Evolutionary conservation across 306 rosid genomes (phyloP).

Genomic region (Morella rubra): DNA sequence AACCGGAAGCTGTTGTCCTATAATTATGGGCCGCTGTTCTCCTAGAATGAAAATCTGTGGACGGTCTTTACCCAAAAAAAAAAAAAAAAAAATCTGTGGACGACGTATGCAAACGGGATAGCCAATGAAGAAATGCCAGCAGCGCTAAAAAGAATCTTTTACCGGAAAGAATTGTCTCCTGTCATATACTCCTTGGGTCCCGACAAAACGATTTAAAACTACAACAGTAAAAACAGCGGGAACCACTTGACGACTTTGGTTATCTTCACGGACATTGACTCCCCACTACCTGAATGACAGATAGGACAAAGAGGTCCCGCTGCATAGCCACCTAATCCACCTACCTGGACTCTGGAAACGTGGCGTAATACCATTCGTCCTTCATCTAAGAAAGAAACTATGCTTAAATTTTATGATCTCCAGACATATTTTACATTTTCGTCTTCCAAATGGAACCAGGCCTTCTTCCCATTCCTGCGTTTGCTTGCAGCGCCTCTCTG

Average conservation of each 20-base stretch:
- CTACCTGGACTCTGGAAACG: not conserved
- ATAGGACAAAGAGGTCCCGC: conserved; percentile 10
- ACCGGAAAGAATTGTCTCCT: not conserved
- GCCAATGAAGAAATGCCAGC: not conserved
- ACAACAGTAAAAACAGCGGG: conserved; percentile 14
- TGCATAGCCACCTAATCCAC: conserved; percentile 14
- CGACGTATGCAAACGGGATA: not conserved
- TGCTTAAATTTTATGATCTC: not conserved
- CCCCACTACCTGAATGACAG: conserved; percentile 25
- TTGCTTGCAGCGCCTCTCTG: conserved; percentile 20
- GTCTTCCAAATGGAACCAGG: conserved; percentile 15
- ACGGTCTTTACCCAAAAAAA: no score
- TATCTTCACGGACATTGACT: conserved; percentile 22
- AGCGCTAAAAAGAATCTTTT: not conserved
- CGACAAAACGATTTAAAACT: not conserved
- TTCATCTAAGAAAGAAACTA: not conserved
- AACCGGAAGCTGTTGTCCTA: no score
- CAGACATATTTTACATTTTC: conserved; percentile 4
- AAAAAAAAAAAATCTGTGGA: not conserved
- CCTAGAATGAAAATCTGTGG: not conserved
- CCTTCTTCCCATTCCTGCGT: conserved; percentile 16
- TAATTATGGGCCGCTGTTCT: no score
- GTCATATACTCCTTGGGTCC: not conserved
- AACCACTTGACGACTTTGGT: not conserved
- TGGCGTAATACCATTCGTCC: conserved; percentile 12